These are phyloP conservation scores for Pseudopithomyces chartarum DNA, from an alignment of 2,329 filamentous ascomycete species.

Conservation along the genomic window DNA sequence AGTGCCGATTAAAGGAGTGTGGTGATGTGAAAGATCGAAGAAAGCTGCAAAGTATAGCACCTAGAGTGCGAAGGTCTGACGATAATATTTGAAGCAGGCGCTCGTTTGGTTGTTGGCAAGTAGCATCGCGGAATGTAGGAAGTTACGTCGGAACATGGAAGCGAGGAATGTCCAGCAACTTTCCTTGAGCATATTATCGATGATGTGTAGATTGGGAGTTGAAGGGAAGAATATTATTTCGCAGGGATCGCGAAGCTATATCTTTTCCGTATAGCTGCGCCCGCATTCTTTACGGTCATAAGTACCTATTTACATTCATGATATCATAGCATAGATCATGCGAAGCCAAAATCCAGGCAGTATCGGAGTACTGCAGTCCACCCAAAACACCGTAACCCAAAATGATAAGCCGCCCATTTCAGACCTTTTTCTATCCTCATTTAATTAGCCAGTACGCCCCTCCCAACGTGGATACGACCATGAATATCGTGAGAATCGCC, in stretches of 20 bases:
- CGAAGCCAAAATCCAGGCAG: neutral
- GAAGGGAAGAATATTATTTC: neutral
- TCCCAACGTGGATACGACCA: constrained; percentile 20
- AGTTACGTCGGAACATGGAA: neutral
- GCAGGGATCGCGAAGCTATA: neutral
- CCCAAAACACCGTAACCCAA: neutral
- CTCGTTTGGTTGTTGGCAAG: neutral
- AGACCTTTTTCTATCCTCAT: neutral
- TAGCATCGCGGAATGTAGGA: neutral
- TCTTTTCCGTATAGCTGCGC: neutral
- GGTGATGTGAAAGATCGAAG: neutral
- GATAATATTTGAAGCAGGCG: neutral
- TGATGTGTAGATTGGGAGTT: too few relatives aligned
- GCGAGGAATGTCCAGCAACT: neutral
- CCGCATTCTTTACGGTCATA: too few relatives aligned
- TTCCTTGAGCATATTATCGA: too few relatives aligned
- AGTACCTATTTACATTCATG: neutral
- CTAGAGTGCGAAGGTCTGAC: neutral
- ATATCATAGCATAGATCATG: constrained; percentile 1
- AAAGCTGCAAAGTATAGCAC: neutral
- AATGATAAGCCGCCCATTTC: neutral
- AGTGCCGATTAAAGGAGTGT: constrained; percentile 8
- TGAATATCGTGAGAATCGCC: constrained; percentile 47
- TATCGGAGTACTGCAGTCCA: neutral
- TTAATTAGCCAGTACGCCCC: constrained; percentile 31